Evolutionary conservation across 164 flowering plant species (phyloP), one percentile per base, ranked within the genome.

Genomic region (Nelumbo lutea): DNA sequence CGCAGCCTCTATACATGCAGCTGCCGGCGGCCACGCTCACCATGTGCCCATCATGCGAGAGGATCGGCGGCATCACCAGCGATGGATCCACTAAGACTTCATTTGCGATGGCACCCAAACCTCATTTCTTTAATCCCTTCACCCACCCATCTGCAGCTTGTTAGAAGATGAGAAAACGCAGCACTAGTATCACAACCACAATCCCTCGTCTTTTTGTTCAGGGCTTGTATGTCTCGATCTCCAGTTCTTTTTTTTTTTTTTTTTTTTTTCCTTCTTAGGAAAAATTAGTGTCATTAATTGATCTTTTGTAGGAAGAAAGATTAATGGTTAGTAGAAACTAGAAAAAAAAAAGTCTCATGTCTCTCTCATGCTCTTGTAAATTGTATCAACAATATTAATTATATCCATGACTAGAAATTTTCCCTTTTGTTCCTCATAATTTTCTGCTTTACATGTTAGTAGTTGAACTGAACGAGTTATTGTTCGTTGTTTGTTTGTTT

Each of bases 131-230:
- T 57, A 86, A 82, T 59, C 86, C 89, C 69, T 86, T 87, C 81
- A 72, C 87, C 65, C 83, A 87, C 70, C 81, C 87, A 58, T 85
- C 93, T 4, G 88, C 91, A 4, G 90, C 91, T 58, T 86, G 89
- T 68, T 83, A 72, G 27, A 27, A 27, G 59, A 63, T 15, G 1
- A 11, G 47, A 47, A 47, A 44, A 15, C 40, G 40, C 38, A 5
- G 50, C 5, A 42, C 10, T 15, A 41, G 41, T 42, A 42, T 5
- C 46, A 55, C 2, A 39, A 4, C 43, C 51, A 50, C 15, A 47
- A 67, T 3, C 7, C 38, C 15, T 38, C 45, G 55, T 63, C 41
- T 68, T 68, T 59, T 41, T 39, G 62, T 59, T 39, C 51, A 47
- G 70, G 70, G 70, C 50, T n/a, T 48, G 65, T 44, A 9, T 41